Base-by-base conservation (phyloP, 371 early-diverging fungal species). In the Parasitella parasitica region DNA sequence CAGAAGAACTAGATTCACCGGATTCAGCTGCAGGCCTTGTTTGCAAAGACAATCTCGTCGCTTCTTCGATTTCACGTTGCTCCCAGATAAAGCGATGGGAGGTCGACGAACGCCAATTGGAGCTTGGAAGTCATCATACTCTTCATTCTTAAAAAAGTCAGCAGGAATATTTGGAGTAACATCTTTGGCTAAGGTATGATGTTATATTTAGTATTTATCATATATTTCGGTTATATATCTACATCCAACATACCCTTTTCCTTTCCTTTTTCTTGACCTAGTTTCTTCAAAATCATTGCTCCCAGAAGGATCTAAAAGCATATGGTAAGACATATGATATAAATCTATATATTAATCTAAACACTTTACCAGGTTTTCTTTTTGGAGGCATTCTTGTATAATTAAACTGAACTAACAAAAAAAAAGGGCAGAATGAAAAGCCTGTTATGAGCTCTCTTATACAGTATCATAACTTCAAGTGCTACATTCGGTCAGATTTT, bases 1-100 rank as follows among this genome's bases (percentile, higher is more conserved):
- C 15, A 51, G 51, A 51, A 51, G 27, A 51, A 51, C 51, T 51
- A 51, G 51, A 32, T 32, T 27, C 32, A 51, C 51, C 51, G 27
- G 51, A 51, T 15, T n/a, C 51, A 30, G 27, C 28, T 7, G 22
- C 49, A 48, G 4, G 20, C 20, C 8, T 3, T 26, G 7, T 48
- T 16, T 16, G 49, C 22, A 48, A 26, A 9, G 49, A 24, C 24
- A 48, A 11, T 26, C 22, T 16, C 13, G 34, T 34, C 9, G 34
- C 34, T 34, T 34, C 34, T 34, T 34, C 34, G 34, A 34, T 34
- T 6, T 34, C 34, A 9, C 34, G 34, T 9, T 34, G 34, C 9
- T 34, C 34, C 34, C 9, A 9, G 34, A 4, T 34, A 34, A 6
- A 6, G 34, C 9, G 34, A 9, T 6, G 9, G 34, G 34, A 34